These are phyloP conservation scores for Naumovozyma castellii DNA, from an alignment of 805 yeast species.

Conservation along the genomic window DNA sequence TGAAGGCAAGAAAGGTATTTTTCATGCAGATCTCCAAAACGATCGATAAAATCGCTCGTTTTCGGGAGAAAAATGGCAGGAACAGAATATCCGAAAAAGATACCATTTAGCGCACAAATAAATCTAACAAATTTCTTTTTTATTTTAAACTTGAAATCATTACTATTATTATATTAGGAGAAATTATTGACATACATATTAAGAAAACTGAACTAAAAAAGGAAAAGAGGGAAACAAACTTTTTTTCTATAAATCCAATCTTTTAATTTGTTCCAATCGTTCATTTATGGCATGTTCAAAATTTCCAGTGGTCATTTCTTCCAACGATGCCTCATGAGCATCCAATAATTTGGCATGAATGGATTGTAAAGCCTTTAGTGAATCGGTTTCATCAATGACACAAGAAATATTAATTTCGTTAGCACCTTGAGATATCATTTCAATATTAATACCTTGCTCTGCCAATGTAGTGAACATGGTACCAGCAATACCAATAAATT, in stretches of 20 bases:
- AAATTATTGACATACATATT: no score
- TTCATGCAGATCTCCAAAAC: no score
- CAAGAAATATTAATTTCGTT: constrained; percentile 95
- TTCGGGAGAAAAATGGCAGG: no score
- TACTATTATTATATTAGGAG: no score
- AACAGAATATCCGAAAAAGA: no score
- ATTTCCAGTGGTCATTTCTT: constrained; percentile 5
- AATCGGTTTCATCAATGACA: constrained; percentile 76
- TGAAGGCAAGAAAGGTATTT: no score
- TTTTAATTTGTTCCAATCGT: constrained; percentile 38
- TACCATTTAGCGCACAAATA: no score
- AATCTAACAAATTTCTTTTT: no score
- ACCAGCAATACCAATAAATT: constrained; percentile 92
- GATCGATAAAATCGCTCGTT: no score
- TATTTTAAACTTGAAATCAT: no score
- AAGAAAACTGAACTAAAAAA: no score
- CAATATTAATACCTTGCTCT: constrained; percentile 84
- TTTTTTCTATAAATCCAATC: constrained; percentile 23
- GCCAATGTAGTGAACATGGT: constrained; percentile 93
- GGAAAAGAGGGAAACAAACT: no score
- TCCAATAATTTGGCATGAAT: constrained; percentile 72
- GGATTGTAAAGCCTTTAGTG: constrained; percentile 75
- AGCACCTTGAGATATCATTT: constrained; percentile 98
- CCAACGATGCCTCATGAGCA: constrained; percentile 21
- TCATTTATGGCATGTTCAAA: constrained; percentile 34